Evolutionary conservation across 2,329 filamentous ascomycete genomes (phyloP), one percentile per base, ranked within the genome.

Genomic region (Cercospora nicotianae): DNA sequence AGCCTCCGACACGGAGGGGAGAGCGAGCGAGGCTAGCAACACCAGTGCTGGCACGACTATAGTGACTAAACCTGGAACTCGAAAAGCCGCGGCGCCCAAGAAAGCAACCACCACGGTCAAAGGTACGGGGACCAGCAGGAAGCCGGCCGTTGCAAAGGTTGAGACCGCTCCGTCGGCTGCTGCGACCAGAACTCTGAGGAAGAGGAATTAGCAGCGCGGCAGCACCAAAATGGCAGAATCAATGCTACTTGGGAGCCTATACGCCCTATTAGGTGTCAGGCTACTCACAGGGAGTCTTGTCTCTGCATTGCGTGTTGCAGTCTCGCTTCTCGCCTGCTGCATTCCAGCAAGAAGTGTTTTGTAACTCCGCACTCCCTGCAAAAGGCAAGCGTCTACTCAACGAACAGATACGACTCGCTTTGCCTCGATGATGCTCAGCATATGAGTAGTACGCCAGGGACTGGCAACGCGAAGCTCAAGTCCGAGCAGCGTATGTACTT

Each of bases 11-110:
- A 61, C 65, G 60, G 75, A 75, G 45, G 73, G 70, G n/a, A 69
- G 73, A 64, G 75, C 69, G 18, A 91, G 89, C 73, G 84, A 81
- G 72, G 83, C 82, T 65, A 91, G 89, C 76, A 88, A 88, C 75
- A 83, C 81, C 5, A 91, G 89, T 77, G 86, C 77, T 20, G 78
- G 85, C 13, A 85, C 87, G 7, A 91, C 90, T 0, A 87, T 91
- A 23, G 83, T 90, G 36, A 75, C 66, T 2, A 75, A 85, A 77
- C 76, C 80, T 4, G 69, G 76, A n/a, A 63, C 67, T 5, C 70
- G 63, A 31, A 72, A 72, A 64, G 64, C 65, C 5, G 61, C 70
- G 3, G 39, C 31, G n/a, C 39, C 71, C 20, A 70, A 67, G 62
- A 73, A 67, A 39, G 55, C 61, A 23, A 64, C 67, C n/a, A 18